A percentile compares a stretch with the other conserved stretches of the same genome.
Evolutionary conservation across 2,329 filamentous ascomycete genomes (phyloP).

Genomic region (Teratosphaeria destructans): DNA sequence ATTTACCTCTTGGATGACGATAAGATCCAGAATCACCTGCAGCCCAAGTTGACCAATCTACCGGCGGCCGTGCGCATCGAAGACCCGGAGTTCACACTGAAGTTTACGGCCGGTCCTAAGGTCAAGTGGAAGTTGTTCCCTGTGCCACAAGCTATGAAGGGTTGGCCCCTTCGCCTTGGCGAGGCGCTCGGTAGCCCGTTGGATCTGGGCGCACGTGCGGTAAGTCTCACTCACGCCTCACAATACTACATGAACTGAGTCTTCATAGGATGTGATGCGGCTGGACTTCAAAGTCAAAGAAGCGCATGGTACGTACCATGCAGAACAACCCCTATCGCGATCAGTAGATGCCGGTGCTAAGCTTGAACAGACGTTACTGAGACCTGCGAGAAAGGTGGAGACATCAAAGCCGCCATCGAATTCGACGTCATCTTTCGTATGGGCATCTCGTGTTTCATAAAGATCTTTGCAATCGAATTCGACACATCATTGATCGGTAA

Average conservation of each 20-base stretch:
- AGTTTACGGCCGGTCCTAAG: background rate
- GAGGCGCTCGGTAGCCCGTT: background rate
- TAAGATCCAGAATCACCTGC: background rate
- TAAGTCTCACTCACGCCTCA: background rate
- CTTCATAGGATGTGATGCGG: background rate
- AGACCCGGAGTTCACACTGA: background rate
- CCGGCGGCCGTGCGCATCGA: background rate
- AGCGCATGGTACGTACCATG: background rate
- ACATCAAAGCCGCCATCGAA: background rate
- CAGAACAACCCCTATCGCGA: background rate
- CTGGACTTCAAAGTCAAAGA: background rate
- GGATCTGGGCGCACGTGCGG: background rate
- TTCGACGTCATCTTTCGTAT: background rate
- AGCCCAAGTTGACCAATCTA: background rate
- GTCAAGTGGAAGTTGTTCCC: background rate
- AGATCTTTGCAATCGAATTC: background rate
- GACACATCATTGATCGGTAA: background rate
- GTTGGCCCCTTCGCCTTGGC: background rate
- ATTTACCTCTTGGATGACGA: background rate
- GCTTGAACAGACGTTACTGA: background rate
- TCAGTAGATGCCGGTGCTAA: background rate
- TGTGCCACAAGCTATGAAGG: background rate
- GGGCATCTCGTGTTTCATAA: background rate
- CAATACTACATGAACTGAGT: background rate
- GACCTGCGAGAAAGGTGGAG: background rate